Base-by-base conservation (phyloP, 2,329 filamentous ascomycete species). In the Cercospora brassicicola region DNA sequence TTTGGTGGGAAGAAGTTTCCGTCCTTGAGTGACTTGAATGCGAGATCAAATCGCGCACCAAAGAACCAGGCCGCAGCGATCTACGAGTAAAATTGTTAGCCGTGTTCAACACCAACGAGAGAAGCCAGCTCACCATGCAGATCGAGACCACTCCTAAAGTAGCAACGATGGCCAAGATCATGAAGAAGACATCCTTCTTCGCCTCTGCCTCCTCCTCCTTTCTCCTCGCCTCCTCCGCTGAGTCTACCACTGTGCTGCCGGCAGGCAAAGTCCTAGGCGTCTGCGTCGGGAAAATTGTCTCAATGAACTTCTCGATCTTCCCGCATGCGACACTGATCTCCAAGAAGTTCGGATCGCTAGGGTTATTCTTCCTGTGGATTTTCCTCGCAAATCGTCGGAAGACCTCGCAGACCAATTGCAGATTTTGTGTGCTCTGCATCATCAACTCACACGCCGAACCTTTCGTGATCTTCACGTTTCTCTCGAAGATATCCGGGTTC, bases 301-400 rank as follows among this genome's bases (percentile, higher is more conserved):
- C 94, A 78, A 98, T 96, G 79, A 96, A 97, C 84, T 95, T 91
- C 79, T 98, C 94, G 72, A 97, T 92, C 91, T 95, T 93, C 77
- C 88, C 94, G 78, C 94, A 96, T 65, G 91, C 90, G 71, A 93
- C 89, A 80, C 93, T 97, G 77, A 99, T 97, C 76, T 92, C 90
- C 56, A 97, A 83, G 82, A 91, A 99, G 78, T 94, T 94, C 55
- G 94, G 95, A 76, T 99, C 95, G 75, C 90, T 89, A 0, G 95
- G 94, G 71, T 94, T 92, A 80, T 97, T 98, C 87, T 95, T 97
- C 84, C 91, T 89, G 77, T 94, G 91, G 79, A 99, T 98, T 79
- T 87, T 88, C 74, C 91, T 88, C 8, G 88, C 85, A 76, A 96
- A 96, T 74, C 81, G 85, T 76, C 88, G 87, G 85, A 98, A 98